Evolutionary conservation across 768 basidiomycete genomes (phyloP).

Genomic region (Kwoniella pini): DNA sequence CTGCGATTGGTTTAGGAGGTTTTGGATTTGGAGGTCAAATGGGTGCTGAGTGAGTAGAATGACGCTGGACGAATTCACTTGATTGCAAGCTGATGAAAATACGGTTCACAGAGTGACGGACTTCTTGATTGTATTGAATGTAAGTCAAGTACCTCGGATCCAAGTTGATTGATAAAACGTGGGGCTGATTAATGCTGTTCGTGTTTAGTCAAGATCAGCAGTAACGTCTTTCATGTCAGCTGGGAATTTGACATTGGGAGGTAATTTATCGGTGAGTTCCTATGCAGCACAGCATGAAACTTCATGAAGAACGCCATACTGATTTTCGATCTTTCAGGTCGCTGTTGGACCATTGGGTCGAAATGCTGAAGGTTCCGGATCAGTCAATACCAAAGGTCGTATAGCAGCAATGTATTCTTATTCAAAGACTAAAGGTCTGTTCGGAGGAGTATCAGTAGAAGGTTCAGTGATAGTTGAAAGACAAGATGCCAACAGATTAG

Average conservation of each 20-base stretch:
- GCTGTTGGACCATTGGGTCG: conserved; percentile 88
- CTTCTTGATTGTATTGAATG: conserved; percentile 83
- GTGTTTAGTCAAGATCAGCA: conserved; percentile 52
- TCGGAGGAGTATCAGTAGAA: conserved; percentile 78
- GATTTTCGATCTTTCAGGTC: conserved; percentile 31
- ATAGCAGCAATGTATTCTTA: conserved; percentile 81
- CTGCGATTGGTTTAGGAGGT: conserved; percentile 90
- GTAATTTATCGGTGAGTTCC: conserved; percentile 79
- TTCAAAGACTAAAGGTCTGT: conserved; percentile 82
- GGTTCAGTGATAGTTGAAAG: conserved; percentile 91
- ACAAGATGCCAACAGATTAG: conserved; percentile 84
- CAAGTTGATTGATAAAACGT: conserved; percentile 61
- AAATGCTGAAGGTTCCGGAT: conserved; percentile 82
- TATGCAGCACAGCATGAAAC: no score
- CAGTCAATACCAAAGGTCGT: conserved; percentile 79
- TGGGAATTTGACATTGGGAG: conserved; percentile 84
- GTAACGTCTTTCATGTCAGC: conserved; percentile 88
- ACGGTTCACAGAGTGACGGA: conserved; percentile 84
- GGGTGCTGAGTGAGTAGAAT: conserved; percentile 55
- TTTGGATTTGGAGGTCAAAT: conserved; percentile 74
- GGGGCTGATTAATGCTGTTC: neutral
- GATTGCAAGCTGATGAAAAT: no score
- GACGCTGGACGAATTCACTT: no score
- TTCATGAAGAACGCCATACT: no score
- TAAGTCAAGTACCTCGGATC: conserved; percentile 21